Evolutionary conservation across 495 filamentous ascomycete genomes (phyloP).

Genomic region (Evansstolkia leycettana): DNA sequence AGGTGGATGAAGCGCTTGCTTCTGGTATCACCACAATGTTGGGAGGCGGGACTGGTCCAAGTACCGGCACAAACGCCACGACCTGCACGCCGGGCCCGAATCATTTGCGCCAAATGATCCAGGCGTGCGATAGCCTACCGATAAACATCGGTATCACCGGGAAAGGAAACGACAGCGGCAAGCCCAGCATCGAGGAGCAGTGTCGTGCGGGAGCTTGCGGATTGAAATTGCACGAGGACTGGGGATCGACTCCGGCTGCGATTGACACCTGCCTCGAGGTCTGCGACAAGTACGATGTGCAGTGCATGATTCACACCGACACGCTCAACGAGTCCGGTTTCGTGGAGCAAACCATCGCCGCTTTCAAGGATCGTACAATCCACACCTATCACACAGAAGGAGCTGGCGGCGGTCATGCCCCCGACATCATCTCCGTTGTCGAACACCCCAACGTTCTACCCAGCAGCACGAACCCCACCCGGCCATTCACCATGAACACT

Average conservation of each 20-base stretch:
- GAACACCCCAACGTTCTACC: constrained; percentile 89
- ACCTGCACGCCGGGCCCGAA: constrained; percentile 84
- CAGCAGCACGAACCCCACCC: constrained; percentile 84
- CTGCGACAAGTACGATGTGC: constrained; percentile 85
- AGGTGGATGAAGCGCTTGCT: constrained; percentile 73
- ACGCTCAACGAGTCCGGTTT: constrained; percentile 97
- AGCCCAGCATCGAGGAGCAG: constrained; percentile 64
- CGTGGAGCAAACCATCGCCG: constrained; percentile 80
- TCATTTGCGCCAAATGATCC: constrained; percentile 86
- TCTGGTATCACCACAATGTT: constrained; percentile 88
- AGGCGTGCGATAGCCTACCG: constrained; percentile 76
- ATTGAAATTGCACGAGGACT: constrained; percentile 95
- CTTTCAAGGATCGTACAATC: constrained; percentile 84
- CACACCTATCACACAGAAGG: constrained; percentile 99
- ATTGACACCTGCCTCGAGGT: constrained; percentile 84
- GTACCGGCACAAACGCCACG: constrained; percentile 87
- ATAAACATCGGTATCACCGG: constrained; percentile 91
- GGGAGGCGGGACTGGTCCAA: constrained; percentile 90
- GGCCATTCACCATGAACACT: constrained; percentile 87
- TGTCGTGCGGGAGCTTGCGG: constrained; percentile 75
- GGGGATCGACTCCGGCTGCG: constrained; percentile 84
- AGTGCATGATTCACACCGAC: constrained; percentile 95
- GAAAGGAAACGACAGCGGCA: constrained; percentile 86
- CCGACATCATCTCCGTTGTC: constrained; percentile 92
- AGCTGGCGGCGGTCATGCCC: constrained; percentile 90